A percentile compares a stretch with the other conserved stretches of the same genome.
Evolutionary conservation across 345 rosid species (phyloP).

Genomic region (Ailanthus altissimus): DNA sequence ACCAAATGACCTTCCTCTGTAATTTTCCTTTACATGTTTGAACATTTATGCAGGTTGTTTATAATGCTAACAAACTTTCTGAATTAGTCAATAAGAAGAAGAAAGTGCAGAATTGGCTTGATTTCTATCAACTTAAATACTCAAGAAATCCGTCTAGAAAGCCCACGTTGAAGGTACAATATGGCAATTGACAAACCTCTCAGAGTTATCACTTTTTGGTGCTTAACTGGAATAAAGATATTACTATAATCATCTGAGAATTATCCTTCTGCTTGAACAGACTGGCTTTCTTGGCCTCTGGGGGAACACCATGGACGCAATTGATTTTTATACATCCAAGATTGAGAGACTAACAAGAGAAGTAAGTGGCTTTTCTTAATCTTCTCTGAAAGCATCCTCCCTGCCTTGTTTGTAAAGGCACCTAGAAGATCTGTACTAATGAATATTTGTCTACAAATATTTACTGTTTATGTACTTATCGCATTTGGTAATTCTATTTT

Average conservation of each 20-base stretch:
- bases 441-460: slow-evolving; percentile 2
- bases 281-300: slow-evolving; percentile 73
- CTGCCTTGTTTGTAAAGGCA: neutral
- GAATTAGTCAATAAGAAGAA: slow-evolving; percentile 64
- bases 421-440: neutral
- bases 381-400: neutral
- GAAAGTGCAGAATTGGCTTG: slow-evolving; percentile 77
- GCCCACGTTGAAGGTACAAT: slow-evolving; percentile 57
- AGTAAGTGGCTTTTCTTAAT: slow-evolving; percentile 38
- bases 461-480: neutral
- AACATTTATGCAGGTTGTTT: slow-evolving; percentile 62
- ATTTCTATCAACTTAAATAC: slow-evolving; percentile 73
- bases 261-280: slow-evolving; percentile 40
- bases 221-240: neutral
- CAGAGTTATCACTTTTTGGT: neutral
- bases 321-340: slow-evolving; percentile 62
- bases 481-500: neutral
- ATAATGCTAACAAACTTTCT: slow-evolving; percentile 69
- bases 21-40: slow-evolving; percentile 6
- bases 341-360: slow-evolving; percentile 56
- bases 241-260: slow-evolving; percentile 13
- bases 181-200: neutral
- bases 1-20: neutral
- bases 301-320: slow-evolving; percentile 74
- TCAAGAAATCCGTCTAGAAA: slow-evolving; percentile 57